phyloP scores from a whole-genome alignment of 495 filamentous ascomycete genomes.

The Aspergillus panamensis region DNA sequence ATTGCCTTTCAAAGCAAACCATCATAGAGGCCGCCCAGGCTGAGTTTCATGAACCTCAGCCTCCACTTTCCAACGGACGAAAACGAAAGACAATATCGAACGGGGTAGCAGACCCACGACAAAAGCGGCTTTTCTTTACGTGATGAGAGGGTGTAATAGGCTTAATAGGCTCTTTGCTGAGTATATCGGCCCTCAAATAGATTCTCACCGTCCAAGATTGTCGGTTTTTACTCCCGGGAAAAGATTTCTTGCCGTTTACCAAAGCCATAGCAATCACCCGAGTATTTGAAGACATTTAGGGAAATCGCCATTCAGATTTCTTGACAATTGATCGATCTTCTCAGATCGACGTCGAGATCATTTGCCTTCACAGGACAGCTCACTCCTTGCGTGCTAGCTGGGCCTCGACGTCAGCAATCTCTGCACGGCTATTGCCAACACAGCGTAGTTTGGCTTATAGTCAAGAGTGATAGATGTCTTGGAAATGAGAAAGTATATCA shows the following conservation, averaged over 20 bases:
- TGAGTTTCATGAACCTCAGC: slow-evolving; percentile 18
- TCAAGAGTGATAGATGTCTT: background rate
- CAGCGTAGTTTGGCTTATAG: background rate
- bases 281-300: too few species aligned
- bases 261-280: too few species aligned
- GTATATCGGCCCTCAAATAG: too few species aligned
- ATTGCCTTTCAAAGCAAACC: slow-evolving; percentile 79
- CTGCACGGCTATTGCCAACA: background rate
- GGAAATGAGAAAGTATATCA: background rate
- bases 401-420: background rate
- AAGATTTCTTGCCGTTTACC: too few species aligned
- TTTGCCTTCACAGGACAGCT: background rate
- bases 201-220: too few species aligned
- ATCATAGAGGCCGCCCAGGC: slow-evolving; percentile 76
- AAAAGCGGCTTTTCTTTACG: slow-evolving; percentile 41
- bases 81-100: slow-evolving; percentile 33
- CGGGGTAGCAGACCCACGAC: slow-evolving; percentile 29
- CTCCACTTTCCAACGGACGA: slow-evolving; percentile 13
- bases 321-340: too few species aligned
- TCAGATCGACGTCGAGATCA: too few species aligned
- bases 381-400: background rate
- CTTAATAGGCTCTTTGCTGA: too few species aligned
- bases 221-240: too few species aligned
- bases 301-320: too few species aligned
- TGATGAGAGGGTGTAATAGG: slow-evolving; percentile 13